Percentiles rank a stretch among this genome's conserved stretches.
Conservation (phyloP, 164 flowering plant species). For the Houttuynia cordata region DNA sequence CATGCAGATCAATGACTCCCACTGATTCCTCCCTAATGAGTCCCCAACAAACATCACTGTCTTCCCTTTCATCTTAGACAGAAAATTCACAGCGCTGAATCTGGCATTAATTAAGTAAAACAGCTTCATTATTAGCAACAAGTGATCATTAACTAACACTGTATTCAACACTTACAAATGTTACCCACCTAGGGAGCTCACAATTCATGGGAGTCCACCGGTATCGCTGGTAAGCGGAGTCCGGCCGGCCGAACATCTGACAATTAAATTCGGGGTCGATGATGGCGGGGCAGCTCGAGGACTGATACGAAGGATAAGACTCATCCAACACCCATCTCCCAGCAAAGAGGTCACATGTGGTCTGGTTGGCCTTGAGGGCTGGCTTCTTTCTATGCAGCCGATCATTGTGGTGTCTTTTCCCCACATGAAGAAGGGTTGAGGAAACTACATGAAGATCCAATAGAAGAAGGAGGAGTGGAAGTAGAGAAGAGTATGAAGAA, state of each 20-base stretch:
- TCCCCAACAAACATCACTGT: constrained; percentile 90
- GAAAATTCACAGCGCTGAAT: constrained; percentile 58
- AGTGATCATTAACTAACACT: too few relatives aligned
- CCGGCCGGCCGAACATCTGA: constrained; percentile 74
- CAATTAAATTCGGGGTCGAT: constrained; percentile 83
- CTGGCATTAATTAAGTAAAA: constrained; percentile 14
- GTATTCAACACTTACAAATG: too few relatives aligned
- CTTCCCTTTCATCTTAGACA: constrained; percentile 62
- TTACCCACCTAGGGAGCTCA: neutral
- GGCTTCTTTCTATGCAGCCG: constrained; percentile 17
- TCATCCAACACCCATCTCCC: constrained; percentile 80
- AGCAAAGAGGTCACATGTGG: constrained; percentile 39
- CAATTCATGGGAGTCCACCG: constrained; percentile 75
- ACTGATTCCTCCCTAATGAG: constrained; percentile 79
- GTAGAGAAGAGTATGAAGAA: constrained; percentile 1
- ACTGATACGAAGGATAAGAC: constrained; percentile 48
- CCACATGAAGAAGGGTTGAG: constrained; percentile 28
- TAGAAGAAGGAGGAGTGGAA: neutral
- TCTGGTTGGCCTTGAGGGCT: constrained; percentile 28
- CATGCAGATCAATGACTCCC: constrained; percentile 92
- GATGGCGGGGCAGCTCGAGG: constrained; percentile 36
- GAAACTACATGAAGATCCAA: constrained; percentile 12
- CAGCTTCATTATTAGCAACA: neutral
- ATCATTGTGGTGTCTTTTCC: constrained; percentile 26
- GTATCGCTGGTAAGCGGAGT: constrained; percentile 61